Conservation (phyloP, 768 basidiomycete species). For the Phanerochaete carnosa region DNA sequence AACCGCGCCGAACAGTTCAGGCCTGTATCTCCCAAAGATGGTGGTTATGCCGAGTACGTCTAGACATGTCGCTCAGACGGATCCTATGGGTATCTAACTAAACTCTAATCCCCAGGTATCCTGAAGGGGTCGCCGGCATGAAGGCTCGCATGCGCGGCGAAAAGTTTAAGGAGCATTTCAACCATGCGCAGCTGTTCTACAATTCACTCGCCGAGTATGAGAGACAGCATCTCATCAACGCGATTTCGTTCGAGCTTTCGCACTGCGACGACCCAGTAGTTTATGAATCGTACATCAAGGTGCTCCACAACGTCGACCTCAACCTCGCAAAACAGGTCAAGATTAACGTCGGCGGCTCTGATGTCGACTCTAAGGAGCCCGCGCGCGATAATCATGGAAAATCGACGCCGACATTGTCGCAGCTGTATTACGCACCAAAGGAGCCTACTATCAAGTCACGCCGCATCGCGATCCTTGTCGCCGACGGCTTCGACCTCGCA, state of each 20-base stretch:
- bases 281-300: constrained; percentile 60
- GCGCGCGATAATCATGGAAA: constrained; percentile 55
- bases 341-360: constrained; percentile 57
- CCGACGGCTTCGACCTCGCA: constrained; percentile 66
- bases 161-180: constrained; percentile 79
- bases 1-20: constrained; percentile 56
- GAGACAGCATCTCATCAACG: constrained; percentile 65
- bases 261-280: constrained; percentile 79
- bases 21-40: constrained; percentile 46
- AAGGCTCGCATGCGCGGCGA: constrained; percentile 58
- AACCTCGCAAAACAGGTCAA: constrained; percentile 74
- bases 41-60: constrained; percentile 56
- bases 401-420: constrained; percentile 56
- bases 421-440: constrained; percentile 51
- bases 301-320: constrained; percentile 71
- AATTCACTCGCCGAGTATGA: constrained; percentile 74
- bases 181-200: constrained; percentile 77
- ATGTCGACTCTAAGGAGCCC: constrained; percentile 48
- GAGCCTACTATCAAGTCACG: constrained; percentile 59
- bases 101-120: constrained; percentile 33
- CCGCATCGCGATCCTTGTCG: constrained; percentile 72
- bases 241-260: constrained; percentile 79
- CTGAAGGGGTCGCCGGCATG: constrained; percentile 47
- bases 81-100: constrained; percentile 11
- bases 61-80: not conserved